Base-by-base conservation (phyloP, 805 yeast genomes). In the Kodamaea lidongshanica region DNA sequence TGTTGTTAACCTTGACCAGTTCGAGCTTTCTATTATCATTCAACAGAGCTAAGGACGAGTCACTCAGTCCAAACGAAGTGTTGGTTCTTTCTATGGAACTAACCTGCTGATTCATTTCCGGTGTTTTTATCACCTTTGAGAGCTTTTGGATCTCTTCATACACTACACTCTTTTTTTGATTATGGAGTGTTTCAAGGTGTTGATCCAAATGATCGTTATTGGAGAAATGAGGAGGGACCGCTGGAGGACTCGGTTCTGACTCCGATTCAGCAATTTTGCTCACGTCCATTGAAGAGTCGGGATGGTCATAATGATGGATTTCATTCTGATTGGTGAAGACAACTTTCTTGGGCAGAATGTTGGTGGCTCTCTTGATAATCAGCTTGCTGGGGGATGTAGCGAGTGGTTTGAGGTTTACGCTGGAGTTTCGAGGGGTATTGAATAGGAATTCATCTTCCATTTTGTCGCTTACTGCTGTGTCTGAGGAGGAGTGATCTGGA, bases 121-220 rank as follows among this genome's bases (percentile, higher is more conserved):
- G n/a, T n/a, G n/a, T n/a, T n/a, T n/a, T n/a, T n/a, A n/a, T n/a
- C n/a, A n/a, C n/a, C n/a, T n/a, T 39, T 36, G 7, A 38, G 27
- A 2, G 34, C 39, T 20, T 33, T 30, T 11, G 34, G 28, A 7
- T 33, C 25, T 8, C 34, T 27, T 5, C 15, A 13, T 13, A 35
- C 30, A n/a, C 21, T 16, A 9, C 25, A 29, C 6, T 33, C 13
- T 14, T 33, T 37, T n/a, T 16, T 41, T 32, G 17, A n/a, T n/a
- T n/a, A n/a, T n/a, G n/a, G n/a, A n/a, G n/a, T n/a, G n/a, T n/a
- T n/a, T 52, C 51, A 10, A 70, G 48, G 25, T 61, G 65, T 2
- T 69, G 52, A 33, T 65, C 68, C 33, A 71, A 50, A 42, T 65
- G 68, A 37, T 70, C 67, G 37, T 65, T 65, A 13, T 35, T 21